A percentile compares a stretch with the other conserved stretches of the same genome.
These are phyloP conservation scores for Solanum sitiens DNA, from an alignment of 257 asterid genomes.

Conservation along the genomic window DNA sequence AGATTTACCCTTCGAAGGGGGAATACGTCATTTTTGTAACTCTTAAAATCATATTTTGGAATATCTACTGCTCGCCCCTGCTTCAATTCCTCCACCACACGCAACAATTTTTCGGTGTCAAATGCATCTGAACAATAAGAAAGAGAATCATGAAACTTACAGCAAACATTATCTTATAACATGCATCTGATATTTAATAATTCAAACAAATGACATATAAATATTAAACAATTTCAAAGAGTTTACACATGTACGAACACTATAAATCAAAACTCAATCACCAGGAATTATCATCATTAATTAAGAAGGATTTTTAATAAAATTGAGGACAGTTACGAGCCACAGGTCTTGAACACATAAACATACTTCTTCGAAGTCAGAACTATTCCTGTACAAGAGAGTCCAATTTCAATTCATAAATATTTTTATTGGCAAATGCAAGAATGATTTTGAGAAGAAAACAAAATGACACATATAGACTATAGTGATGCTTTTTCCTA, in stretches of 20 bases:
- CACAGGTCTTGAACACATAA: not conserved
- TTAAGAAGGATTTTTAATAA: not conserved
- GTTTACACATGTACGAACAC: not conserved
- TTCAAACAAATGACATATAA: not conserved
- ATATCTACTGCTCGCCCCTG: constrained; percentile 84
- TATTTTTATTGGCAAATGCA: not conserved
- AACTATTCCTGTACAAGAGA: not conserved
- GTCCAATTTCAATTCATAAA: not conserved
- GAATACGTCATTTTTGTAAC: constrained; percentile 56
- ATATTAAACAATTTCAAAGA: not conserved
- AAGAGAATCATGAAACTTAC: not conserved
- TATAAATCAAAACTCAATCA: not conserved
- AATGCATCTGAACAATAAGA: constrained; percentile 62
- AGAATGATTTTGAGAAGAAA: not conserved
- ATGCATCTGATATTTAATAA: not conserved
- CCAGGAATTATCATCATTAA: not conserved
- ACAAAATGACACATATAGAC: not conserved
- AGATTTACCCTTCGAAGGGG: constrained; percentile 76
- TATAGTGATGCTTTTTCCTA: not conserved
- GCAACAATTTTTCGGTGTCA: constrained; percentile 61
- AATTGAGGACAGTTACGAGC: not conserved
- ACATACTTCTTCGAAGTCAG: not conserved
- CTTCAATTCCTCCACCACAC: constrained; percentile 65
- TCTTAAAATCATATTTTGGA: constrained; percentile 91
- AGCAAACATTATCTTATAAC: not conserved